Evolutionary conservation across 176 grass and related monocot species (phyloP), one percentile per base, ranked within the genome.

Genomic region (Triticum monococcum): DNA sequence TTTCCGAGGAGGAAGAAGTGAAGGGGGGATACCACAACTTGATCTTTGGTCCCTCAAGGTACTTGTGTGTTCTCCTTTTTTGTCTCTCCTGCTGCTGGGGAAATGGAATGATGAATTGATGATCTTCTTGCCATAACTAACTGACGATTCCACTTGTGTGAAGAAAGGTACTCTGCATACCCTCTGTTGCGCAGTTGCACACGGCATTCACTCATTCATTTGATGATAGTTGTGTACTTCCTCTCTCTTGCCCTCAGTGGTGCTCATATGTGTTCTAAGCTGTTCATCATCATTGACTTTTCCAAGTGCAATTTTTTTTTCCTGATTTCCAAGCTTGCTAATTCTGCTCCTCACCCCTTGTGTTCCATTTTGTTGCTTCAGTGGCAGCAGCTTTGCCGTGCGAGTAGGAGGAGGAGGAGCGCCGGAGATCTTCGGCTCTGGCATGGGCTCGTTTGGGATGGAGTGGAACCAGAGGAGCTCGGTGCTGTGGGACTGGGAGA

Each of bases 401-500:
- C 30, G 54, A 52, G 28, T 26, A 59, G 41, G 72, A 80, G 41
- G 23, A 80, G 72, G 28, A 92, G 87, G 73, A 40, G 72, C 56
- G 13, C 40, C 60, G 67, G 56, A 48, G 64, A 72, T 72, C 59
- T 85, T 65, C 16, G 9, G 8, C 71, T 72, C 64, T 77, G 48
- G 43, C 48, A 91, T 88, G 87, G 79, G 83, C 59, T 92, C 87
- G 1, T 92, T 89, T 28, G 80, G 76, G 80, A 89, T 92, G 91
- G 91, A 92, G 69, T 92, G 91, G 87, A 92, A 64, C 52, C 91
- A 84, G 38, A 92, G 80, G 91, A 79, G 80, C 12, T 70, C 84
- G 0, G 31, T 87, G 50, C 16, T 89, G 48, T 92, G 91, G 91
- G 91, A 92, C 50, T 92, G 91, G 91, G 91, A 84, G 28, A 87